Conservation (phyloP, 2,329 filamentous ascomycete species). For the Phyllosticta citribraziliensis region DNA sequence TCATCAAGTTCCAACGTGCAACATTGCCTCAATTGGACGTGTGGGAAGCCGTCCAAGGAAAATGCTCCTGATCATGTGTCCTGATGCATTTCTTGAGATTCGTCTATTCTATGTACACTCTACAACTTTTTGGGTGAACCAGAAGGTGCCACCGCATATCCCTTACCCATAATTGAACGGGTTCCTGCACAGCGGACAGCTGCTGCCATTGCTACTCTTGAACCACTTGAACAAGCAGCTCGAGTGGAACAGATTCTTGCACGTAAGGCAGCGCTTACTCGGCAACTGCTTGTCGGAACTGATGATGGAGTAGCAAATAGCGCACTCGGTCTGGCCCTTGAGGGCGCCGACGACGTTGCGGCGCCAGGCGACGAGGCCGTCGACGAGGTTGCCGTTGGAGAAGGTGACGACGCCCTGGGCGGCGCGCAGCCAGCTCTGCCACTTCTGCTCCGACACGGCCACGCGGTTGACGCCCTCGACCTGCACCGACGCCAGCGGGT, state of each 20-base stretch:
- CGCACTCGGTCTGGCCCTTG: slow-evolving; percentile 89
- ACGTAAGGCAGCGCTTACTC: slow-evolving; percentile 83
- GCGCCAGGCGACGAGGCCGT: slow-evolving; percentile 76
- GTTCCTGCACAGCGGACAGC: slow-evolving; percentile 86
- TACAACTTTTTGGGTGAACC: background rate
- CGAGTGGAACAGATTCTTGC: slow-evolving; percentile 87
- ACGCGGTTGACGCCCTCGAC: slow-evolving; percentile 74
- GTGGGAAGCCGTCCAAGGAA: too few species aligned
- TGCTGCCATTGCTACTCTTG: slow-evolving; percentile 81
- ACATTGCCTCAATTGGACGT: too few species aligned
- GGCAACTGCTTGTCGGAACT: slow-evolving; percentile 80
- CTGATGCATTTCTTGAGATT: too few species aligned
- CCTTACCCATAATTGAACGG: slow-evolving; percentile 57
- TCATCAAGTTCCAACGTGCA: background rate
- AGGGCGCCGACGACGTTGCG: slow-evolving; percentile 79
- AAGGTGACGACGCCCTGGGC: slow-evolving; percentile 92
- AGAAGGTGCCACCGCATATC: background rate
- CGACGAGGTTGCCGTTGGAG: slow-evolving; percentile 77
- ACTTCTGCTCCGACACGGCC: slow-evolving; percentile 81
- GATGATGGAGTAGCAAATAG: slow-evolving; percentile 94
- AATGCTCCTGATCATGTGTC: too few species aligned
- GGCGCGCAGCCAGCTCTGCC: slow-evolving; percentile 81
- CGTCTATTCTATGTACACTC: too few species aligned
- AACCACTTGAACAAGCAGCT: slow-evolving; percentile 96
- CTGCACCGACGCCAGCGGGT: slow-evolving; percentile 69